Conservation (phyloP, 352 stramenopile genomes). For the Phytophthora fragariae region DNA sequence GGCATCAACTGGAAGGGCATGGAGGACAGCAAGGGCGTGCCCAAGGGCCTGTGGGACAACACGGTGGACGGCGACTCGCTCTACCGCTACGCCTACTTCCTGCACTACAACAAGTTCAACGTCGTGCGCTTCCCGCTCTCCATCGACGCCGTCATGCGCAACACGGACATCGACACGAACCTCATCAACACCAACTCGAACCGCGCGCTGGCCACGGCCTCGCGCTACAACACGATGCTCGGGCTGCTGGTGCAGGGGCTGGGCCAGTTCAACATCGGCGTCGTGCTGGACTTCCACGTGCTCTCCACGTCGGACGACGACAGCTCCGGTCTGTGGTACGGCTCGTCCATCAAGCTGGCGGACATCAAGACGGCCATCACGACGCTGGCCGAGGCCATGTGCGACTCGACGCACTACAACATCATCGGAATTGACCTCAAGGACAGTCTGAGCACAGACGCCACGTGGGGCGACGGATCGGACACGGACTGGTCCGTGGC, state of each 20-base stretch:
- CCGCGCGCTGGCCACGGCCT: constrained; percentile 64
- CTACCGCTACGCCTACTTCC: constrained; percentile 80
- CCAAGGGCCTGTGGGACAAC: constrained; percentile 85
- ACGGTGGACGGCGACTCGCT: constrained; percentile 79
- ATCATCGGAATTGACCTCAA: constrained; percentile 89
- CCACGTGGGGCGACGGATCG: constrained; percentile 79
- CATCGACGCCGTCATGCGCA: constrained; percentile 74
- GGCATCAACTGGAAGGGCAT: constrained; percentile 89
- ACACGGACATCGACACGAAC: constrained; percentile 63
- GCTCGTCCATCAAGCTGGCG: constrained; percentile 69
- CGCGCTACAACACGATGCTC: constrained; percentile 75
- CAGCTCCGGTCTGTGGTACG: constrained; percentile 71
- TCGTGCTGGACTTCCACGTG: constrained; percentile 86
- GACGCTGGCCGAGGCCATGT: constrained; percentile 72
- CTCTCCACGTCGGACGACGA: constrained; percentile 62
- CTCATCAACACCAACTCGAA: constrained; percentile 90
- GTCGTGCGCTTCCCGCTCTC: constrained; percentile 78
- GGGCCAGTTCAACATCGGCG: constrained; percentile 75
- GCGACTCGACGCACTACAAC: constrained; percentile 86
- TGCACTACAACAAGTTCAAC: constrained; percentile 85
- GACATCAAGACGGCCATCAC: constrained; percentile 87
- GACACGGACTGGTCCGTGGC: constrained; percentile 81
- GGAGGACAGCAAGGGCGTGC: constrained; percentile 73
- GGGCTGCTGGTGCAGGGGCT: constrained; percentile 70
- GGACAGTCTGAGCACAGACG: constrained; percentile 63